A percentile compares a stretch with the other conserved stretches of the same genome.
Conservation (phyloP, 257 asterid genomes). For the Rehmannia glutinosa region DNA sequence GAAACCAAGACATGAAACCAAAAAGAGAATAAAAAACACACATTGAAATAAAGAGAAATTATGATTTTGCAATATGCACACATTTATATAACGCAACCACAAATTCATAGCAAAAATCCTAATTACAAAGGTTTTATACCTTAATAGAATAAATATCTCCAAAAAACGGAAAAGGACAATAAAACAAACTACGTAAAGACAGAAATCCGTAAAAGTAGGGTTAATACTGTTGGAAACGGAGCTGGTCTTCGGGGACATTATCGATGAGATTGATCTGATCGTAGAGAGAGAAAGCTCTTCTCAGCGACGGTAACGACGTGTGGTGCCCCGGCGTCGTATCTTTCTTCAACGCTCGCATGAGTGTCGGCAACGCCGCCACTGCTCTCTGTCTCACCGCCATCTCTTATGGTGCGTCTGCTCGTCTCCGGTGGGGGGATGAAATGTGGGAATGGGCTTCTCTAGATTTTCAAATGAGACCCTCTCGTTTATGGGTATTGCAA, state of each 20-base stretch:
- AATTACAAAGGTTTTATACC: neutral
- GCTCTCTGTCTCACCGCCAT: constrained; percentile 84
- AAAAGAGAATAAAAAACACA: neutral
- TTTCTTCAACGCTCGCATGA: constrained; percentile 68
- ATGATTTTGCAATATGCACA: neutral
- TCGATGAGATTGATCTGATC: constrained; percentile 94
- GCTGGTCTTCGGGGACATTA: constrained; percentile 91
- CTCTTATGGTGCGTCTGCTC: constrained; percentile 19
- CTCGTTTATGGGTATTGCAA: neutral
- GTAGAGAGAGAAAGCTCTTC: constrained; percentile 97
- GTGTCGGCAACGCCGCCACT: constrained; percentile 72
- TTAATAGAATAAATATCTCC: neutral
- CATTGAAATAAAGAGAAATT: neutral
- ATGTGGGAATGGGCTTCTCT: neutral
- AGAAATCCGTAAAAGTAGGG: neutral
- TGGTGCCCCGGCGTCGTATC: constrained; percentile 36
- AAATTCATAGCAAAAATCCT: neutral
- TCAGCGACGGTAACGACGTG: constrained; percentile 70
- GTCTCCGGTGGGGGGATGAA: constrained; percentile 25
- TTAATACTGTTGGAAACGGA: constrained; percentile 85
- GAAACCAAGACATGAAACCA: neutral
- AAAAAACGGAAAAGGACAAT: neutral
- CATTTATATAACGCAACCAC: neutral
- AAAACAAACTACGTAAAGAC: neutral
- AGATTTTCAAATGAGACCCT: neutral